phyloP scores from a whole-genome alignment of 2,329 filamentous ascomycete species.

The Biscogniauxia mediterranea region DNA sequence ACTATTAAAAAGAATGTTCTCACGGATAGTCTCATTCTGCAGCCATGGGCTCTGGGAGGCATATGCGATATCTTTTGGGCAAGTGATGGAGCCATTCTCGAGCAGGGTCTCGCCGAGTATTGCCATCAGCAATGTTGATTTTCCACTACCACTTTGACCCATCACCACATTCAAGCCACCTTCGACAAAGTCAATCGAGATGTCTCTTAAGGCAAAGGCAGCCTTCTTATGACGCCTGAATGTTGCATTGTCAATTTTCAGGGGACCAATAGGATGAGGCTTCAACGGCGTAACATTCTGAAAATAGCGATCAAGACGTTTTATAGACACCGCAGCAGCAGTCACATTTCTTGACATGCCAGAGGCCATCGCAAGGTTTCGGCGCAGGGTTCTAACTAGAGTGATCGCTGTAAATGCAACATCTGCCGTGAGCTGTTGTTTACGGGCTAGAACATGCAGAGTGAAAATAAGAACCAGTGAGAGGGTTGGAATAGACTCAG shows the following conservation, averaged over 20 bases:
- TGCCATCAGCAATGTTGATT: slow-evolving; percentile 53
- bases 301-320: slow-evolving; percentile 55
- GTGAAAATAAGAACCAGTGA: slow-evolving; percentile 54
- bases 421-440: slow-evolving; percentile 51
- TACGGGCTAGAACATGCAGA: slow-evolving; percentile 47
- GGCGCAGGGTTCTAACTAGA: slow-evolving; percentile 51
- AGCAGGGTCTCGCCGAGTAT: slow-evolving; percentile 55
- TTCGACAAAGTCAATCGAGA: slow-evolving; percentile 51
- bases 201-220: slow-evolving; percentile 46
- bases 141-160: slow-evolving; percentile 55
- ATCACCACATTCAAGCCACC: slow-evolving; percentile 54
- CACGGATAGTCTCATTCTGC: slow-evolving; percentile 54
- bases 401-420: slow-evolving; percentile 57
- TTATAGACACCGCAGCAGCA: slow-evolving; percentile 46
- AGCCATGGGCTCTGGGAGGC: slow-evolving; percentile 58
- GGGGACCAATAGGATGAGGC: slow-evolving; percentile 48
- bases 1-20: slow-evolving; percentile 55
- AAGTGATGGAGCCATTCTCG: slow-evolving; percentile 46
- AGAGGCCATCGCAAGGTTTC: slow-evolving; percentile 51
- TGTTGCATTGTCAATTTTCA: slow-evolving; percentile 45
- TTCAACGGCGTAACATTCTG: slow-evolving; percentile 47
- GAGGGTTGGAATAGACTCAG: slow-evolving; percentile 51
- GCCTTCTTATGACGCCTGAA: slow-evolving; percentile 52
- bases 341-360: slow-evolving; percentile 42
- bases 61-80: slow-evolving; percentile 53